Percentiles rank a stretch among this genome's conserved stretches.
phyloP scores from a whole-genome alignment of 2,329 filamentous ascomycete species.

The Colletotrichum cordylinicola region DNA sequence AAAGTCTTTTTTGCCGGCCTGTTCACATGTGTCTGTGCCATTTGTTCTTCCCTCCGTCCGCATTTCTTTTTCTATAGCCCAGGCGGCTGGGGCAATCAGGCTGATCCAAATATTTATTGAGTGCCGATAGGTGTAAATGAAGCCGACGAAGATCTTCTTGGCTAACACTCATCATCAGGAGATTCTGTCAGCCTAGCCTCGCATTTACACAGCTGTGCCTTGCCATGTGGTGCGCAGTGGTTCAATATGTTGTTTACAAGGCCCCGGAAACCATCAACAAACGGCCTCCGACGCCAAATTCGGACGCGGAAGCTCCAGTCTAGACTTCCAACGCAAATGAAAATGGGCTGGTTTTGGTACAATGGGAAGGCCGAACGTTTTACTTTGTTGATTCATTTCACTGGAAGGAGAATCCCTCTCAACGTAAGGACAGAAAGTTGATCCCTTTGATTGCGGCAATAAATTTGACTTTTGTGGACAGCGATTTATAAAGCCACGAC shows the following conservation, averaged over 20 bases:
- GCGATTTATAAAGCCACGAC: background rate
- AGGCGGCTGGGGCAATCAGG: background rate
- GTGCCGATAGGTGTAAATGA: background rate
- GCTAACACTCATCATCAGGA: background rate
- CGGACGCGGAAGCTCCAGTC: background rate
- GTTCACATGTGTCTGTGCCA: accelerated
- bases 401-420: too few relatives aligned
- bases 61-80: background rate
- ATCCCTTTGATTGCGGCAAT: background rate
- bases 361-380: too few relatives aligned
- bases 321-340: accelerated
- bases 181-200: background rate
- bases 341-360: background rate
- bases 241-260: background rate
- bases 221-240: background rate
- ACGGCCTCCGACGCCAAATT: background rate
- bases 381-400: too few relatives aligned
- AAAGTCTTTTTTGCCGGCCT: background rate
- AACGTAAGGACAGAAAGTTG: too few relatives aligned
- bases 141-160: background rate
- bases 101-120: background rate
- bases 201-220: background rate
- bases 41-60: background rate
- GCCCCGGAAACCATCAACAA: background rate
- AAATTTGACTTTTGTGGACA: background rate